Evolutionary conservation across 2,329 filamentous ascomycete genomes (phyloP), one percentile per base, ranked within the genome.

Genomic region (Nothophaeocryptopus gaeumannii): DNA sequence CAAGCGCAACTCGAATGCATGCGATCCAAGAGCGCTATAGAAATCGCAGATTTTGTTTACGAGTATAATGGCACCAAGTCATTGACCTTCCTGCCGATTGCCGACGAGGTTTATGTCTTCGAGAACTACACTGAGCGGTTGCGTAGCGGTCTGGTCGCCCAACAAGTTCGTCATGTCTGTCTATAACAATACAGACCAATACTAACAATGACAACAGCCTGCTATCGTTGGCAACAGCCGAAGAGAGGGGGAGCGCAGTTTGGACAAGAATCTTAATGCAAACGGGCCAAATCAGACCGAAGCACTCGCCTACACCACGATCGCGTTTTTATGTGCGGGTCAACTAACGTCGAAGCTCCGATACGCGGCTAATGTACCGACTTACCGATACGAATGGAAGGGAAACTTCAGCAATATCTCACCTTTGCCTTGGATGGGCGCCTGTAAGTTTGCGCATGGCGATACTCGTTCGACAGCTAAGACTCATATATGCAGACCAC

Each of bases 341-440:
- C 5, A 30, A 12, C 30, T 31, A 12, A 41, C 39, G 2, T 31
- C 12, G 8, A 14, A n/a, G 5, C 12, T 60, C 13, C 61, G 70
- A 5, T 60, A 59, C 30, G 47, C 54, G 2, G 51, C 56, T 9
- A 60, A 57, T 30, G 50, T 64, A 0, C 51, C 60, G 0, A 71
- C 69, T 0, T 71, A 67, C 55, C 66, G 69, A 39, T 72, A 70
- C 43, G 59, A 67, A 12, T 73, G 69, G 39, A 62, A 56, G 5
- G 70, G 69, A 1, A 49, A 49, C n/a, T 49, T 42, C 31, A 29
- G 39, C 5, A 43, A 49, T 35, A 20, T 44, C 12, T 64, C 65
- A 11, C 67, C 67, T 0, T 60, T 60, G 14, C 50, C 60, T 2
- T 75, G 71, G 70, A 61, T 74, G 34, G 72, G 72, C 7, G 72